Percentiles rank a stretch among this genome's conserved stretches.
Evolutionary conservation across 2,329 filamentous ascomycete genomes (phyloP).

Genomic region (Fusarium mangiferae): DNA sequence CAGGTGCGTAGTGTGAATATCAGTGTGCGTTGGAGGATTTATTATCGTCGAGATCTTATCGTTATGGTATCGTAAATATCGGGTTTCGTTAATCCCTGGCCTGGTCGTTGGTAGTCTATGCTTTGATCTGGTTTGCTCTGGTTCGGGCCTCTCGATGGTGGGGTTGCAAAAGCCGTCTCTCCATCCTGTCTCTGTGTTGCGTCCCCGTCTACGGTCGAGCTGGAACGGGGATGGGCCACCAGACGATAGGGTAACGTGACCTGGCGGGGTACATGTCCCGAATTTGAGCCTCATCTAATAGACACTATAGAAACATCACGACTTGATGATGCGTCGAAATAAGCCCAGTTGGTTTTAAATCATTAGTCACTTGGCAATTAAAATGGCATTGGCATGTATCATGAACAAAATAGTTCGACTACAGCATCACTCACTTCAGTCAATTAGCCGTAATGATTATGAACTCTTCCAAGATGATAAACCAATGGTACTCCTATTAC

Average conservation of each 20-base stretch:
- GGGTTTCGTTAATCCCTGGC: conserved; percentile 23
- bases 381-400: too few relatives aligned
- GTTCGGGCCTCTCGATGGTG: conserved; percentile 30
- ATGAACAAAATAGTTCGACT: not conserved
- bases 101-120: conserved; percentile 9
- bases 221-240: conserved; percentile 3
- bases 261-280: conserved; percentile 23
- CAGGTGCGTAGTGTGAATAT: conserved; percentile 22
- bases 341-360: not conserved
- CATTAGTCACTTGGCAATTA: not conserved
- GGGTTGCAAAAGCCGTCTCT: conserved; percentile 37
- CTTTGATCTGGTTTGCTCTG: conserved; percentile 4
- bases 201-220: conserved; percentile 7
- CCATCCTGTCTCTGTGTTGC: conserved; percentile 7
- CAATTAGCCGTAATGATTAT: not conserved
- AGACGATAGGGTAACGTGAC: conserved; percentile 41
- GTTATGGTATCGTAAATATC: conserved; percentile 21
- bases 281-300: conserved; percentile 2
- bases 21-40: not conserved
- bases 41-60: conserved; percentile 7
- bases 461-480: not conserved
- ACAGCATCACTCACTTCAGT: not conserved
- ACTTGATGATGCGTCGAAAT: not conserved
- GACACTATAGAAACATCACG: conserved; percentile 9
- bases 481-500: conserved; percentile 10